phyloP scores from a whole-genome alignment of 352 stramenopile genomes.

The Globisporangium cystogenes region DNA sequence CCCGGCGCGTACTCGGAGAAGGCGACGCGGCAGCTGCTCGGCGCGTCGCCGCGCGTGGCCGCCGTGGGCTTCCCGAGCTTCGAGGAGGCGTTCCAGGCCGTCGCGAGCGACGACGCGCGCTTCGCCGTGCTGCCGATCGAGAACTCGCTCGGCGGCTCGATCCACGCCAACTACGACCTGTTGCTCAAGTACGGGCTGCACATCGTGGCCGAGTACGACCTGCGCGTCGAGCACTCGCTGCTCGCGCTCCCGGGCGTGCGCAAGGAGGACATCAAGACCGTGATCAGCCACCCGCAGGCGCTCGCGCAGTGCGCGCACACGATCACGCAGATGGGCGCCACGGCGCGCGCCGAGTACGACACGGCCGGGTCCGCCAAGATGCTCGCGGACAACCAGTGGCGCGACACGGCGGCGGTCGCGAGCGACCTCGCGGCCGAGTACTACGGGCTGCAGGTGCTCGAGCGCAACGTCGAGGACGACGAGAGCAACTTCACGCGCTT shows the following conservation, averaged over 20 bases:
- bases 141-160: constrained; percentile 92
- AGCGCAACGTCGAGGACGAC: constrained; percentile 87
- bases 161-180: constrained; percentile 95
- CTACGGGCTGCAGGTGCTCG: constrained; percentile 91
- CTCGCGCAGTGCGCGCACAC: constrained; percentile 96
- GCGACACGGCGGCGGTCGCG: constrained; percentile 89
- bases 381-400: constrained; percentile 87
- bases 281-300: constrained; percentile 96
- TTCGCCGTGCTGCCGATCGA: constrained; percentile 95
- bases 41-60: constrained; percentile 51
- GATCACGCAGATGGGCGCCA: constrained; percentile 78
- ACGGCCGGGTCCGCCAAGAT: constrained; percentile 97
- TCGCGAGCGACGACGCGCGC: constrained; percentile 80
- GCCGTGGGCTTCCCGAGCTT: constrained; percentile 48
- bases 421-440: constrained; percentile 93
- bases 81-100: constrained; percentile 49
- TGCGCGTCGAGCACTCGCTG: constrained; percentile 91
- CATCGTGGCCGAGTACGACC: constrained; percentile 61
- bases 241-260: constrained; percentile 86
- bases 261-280: constrained; percentile 90
- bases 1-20: constrained; percentile 97
- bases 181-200: constrained; percentile 63
- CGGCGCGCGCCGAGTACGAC: constrained; percentile 91
- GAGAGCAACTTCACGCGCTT: constrained; percentile 95
- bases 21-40: constrained; percentile 90